These are phyloP conservation scores for Podospora appendiculata DNA, from an alignment of 495 filamentous ascomycete species.

Conservation along the genomic window DNA sequence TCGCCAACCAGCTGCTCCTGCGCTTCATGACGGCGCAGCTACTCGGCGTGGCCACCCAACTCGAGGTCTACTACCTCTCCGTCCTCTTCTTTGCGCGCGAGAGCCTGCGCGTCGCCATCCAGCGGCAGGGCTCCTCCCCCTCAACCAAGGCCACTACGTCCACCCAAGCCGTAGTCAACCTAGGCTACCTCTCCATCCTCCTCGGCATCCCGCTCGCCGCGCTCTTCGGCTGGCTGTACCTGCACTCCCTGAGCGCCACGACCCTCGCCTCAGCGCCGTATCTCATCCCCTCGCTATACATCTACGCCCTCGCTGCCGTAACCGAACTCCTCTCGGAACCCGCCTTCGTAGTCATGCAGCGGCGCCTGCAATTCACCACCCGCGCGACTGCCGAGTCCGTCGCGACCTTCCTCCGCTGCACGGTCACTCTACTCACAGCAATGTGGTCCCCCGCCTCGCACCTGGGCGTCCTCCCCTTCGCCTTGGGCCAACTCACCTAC, in stretches of 20 bases:
- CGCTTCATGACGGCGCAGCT: conserved; percentile 77
- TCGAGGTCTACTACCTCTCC: conserved; percentile 83
- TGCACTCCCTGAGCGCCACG: conserved; percentile 41
- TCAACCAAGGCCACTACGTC: conserved; percentile 6
- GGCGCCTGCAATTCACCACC: conserved; percentile 68
- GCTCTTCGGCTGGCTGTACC: conserved; percentile 57
- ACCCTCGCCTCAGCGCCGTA: conserved; percentile 52
- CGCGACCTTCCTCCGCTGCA: conserved; percentile 70
- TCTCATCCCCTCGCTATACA: conserved; percentile 51
- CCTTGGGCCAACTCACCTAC: conserved; percentile 77
- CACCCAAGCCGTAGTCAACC: conserved; percentile 71
- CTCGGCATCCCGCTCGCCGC: conserved; percentile 60
- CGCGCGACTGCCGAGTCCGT: conserved; percentile 72
- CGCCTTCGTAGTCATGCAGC: conserved; percentile 74
- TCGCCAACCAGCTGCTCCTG: conserved; percentile 81
- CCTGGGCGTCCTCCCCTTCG: conserved; percentile 79
- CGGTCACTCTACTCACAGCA: conserved; percentile 58
- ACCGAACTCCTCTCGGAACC: conserved; percentile 80
- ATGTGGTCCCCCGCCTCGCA: conserved; percentile 45
- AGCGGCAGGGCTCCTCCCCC: conserved; percentile 52
- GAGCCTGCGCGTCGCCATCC: conserved; percentile 74
- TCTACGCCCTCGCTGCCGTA: conserved; percentile 70
- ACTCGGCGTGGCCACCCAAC: conserved; percentile 76
- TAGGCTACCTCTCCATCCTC: conserved; percentile 68
- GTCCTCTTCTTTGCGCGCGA: conserved; percentile 90